phyloP scores from a whole-genome alignment of 2,329 filamentous ascomycete genomes.

The Ramularia endophylla region DNA sequence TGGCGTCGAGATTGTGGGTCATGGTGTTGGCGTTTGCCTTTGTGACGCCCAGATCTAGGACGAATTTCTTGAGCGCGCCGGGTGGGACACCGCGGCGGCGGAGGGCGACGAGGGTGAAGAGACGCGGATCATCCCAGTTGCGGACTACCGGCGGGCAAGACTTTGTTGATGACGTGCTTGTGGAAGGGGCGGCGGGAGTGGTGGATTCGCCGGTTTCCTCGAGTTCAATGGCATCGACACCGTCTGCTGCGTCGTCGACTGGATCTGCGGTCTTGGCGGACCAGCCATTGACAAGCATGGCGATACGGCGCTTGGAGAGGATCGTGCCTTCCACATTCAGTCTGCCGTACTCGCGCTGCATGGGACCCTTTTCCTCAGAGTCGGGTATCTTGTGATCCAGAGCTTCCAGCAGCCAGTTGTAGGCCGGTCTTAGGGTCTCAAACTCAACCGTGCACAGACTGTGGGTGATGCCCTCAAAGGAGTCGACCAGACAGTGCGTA shows the following conservation, averaged over 20 bases:
- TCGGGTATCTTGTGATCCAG: constrained; percentile 71
- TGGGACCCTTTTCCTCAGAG: constrained; percentile 53
- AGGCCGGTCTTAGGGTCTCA: constrained; percentile 73
- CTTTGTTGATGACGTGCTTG: constrained; percentile 18
- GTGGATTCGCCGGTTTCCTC: constrained; percentile 35
- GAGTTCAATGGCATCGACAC: constrained; percentile 36
- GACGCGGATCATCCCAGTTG: constrained; percentile 84
- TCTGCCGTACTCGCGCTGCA: constrained; percentile 84
- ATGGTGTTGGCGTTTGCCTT: constrained; percentile 75
- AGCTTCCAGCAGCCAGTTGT: constrained; percentile 82
- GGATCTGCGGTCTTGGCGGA: constrained; percentile 28
- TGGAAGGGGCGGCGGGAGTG: constrained; percentile 20
- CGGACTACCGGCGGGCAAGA: constrained; percentile 56
- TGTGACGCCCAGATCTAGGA: constrained; percentile 87
- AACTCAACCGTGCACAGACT: constrained; percentile 93
- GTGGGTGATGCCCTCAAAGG: constrained; percentile 86
- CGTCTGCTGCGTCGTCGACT: constrained; percentile 25
- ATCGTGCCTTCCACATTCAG: constrained; percentile 79
- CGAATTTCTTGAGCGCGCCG: constrained; percentile 80
- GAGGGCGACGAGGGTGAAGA: constrained; percentile 82
- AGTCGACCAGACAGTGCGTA: constrained; percentile 79
- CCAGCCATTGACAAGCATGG: constrained; percentile 67
- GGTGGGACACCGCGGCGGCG: constrained; percentile 81
- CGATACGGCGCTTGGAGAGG: constrained; percentile 78
- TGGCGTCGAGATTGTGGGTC: constrained; percentile 75